Percentiles rank a stretch among this genome's conserved stretches.
These are phyloP conservation scores for Metschnikowia aberdeeniae DNA, from an alignment of 805 yeast genomes.

Conservation along the genomic window DNA sequence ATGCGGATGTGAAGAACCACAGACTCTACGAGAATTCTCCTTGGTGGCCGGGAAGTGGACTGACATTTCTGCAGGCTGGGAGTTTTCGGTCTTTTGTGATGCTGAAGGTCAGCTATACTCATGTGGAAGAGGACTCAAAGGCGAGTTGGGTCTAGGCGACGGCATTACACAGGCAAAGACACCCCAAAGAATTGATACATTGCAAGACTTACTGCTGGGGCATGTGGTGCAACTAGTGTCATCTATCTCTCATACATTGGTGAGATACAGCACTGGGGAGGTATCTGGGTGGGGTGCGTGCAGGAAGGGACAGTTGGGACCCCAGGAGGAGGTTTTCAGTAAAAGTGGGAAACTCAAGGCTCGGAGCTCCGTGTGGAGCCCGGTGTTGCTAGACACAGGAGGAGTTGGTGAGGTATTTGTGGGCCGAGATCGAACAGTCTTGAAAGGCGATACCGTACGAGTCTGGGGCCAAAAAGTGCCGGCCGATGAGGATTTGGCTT, in stretches of 20 bases:
- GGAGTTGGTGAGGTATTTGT: conserved; percentile 25
- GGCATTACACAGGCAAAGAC: conserved; percentile 4
- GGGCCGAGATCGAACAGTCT: conserved; percentile 58
- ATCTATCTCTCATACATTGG: conserved; percentile 46
- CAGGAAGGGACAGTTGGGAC: conserved; percentile 54
- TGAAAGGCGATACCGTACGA: conserved; percentile 19
- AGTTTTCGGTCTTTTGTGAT: conserved; percentile 53
- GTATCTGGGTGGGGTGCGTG: conserved; percentile 68
- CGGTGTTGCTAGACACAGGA: conserved; percentile 18
- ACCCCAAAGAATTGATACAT: conserved; percentile 5
- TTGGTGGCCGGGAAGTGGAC: conserved; percentile 32
- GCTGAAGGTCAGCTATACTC: conserved; percentile 38
- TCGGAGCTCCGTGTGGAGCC: conserved; percentile 21
- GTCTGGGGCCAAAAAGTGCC: conserved; percentile 10
- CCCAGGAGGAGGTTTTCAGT: neutral
- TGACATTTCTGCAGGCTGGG: conserved; percentile 76
- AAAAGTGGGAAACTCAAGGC: conserved; percentile 12
- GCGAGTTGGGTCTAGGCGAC: conserved; percentile 62
- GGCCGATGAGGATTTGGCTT: conserved; percentile 17
- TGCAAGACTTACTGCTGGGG: neutral
- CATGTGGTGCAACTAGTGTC: conserved; percentile 20
- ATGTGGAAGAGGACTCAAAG: conserved; percentile 64
- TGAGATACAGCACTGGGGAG: conserved; percentile 36
- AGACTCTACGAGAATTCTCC: conserved; percentile 14
- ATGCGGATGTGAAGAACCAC: conserved; percentile 30